Conservation (phyloP, 225 moss, liverwort and hornwort species). For the Physcomitrium patens region DNA sequence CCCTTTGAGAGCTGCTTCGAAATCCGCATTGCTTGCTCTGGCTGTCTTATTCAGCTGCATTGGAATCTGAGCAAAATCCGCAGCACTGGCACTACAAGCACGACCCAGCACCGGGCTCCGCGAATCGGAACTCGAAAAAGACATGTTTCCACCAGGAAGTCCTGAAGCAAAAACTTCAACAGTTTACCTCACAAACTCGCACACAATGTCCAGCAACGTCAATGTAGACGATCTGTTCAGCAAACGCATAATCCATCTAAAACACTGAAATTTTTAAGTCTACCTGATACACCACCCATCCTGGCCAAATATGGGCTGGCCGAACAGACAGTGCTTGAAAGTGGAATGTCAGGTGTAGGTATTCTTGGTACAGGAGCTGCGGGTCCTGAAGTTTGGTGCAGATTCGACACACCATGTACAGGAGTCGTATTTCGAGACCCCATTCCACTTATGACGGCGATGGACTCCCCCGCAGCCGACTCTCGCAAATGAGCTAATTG, state of each 20-base stretch:
- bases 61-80: constrained; percentile 39
- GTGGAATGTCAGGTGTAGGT: constrained; percentile 48
- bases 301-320: constrained; percentile 57
- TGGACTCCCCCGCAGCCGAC: constrained; percentile 54
- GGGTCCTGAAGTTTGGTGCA: constrained; percentile 63
- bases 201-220: not conserved
- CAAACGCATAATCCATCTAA: rapidly evolving
- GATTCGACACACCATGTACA: constrained; percentile 61
- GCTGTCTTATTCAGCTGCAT: constrained; percentile 66
- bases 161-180: constrained; percentile 25
- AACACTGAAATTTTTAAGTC: too few relatives aligned
- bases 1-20: constrained; percentile 75
- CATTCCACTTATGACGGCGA: constrained; percentile 52
- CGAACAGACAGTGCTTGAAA: constrained; percentile 52
- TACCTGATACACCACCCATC: constrained; percentile 55
- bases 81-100: too few relatives aligned
- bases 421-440: constrained; percentile 95
- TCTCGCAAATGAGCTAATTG: constrained; percentile 90
- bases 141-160: constrained; percentile 26
- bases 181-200: not conserved
- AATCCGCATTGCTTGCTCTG: constrained; percentile 76
- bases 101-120: constrained; percentile 15
- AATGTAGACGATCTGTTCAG: too few relatives aligned
- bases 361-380: constrained; percentile 66
- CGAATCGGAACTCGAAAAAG: constrained; percentile 21